Evolutionary conservation across 345 rosid species (phyloP).

Genomic region (Salix dunnii): DNA sequence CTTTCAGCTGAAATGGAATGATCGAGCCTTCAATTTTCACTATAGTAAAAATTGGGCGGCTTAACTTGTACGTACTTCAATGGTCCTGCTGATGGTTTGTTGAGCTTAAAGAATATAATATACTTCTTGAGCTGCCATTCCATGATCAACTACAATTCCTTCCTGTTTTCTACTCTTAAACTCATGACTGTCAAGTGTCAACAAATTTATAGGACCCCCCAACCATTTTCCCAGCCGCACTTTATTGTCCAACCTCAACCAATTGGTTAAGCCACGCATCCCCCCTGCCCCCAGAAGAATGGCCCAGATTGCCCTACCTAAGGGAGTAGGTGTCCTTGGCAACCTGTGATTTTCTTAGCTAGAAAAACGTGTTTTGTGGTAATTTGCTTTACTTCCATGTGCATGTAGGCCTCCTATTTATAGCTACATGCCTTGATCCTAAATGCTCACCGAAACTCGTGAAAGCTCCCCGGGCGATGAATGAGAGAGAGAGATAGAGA

Average conservation of each 20-base stretch:
- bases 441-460: not conserved
- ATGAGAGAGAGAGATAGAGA: not conserved
- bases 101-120: not conserved
- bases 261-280: not conserved
- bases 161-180: not conserved
- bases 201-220: not conserved
- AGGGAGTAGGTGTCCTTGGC: not conserved
- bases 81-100: not conserved
- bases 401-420: slow-evolving; percentile 7
- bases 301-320: slow-evolving; percentile 8
- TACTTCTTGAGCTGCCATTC: slow-evolving; percentile 23
- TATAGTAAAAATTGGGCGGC: no score
- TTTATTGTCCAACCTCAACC: not conserved
- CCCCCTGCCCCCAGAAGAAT: not conserved
- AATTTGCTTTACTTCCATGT: not conserved
- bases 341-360: not conserved
- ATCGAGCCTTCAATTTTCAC: no score
- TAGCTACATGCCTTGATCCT: not conserved
- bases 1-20: no score
- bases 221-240: not conserved
- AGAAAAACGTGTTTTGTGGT: not conserved
- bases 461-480: not conserved
- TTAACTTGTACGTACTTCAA: no score
- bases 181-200: slow-evolving; percentile 9
- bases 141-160: slow-evolving; percentile 30